Conservation (phyloP, 768 basidiomycete genomes). For the Amanita molliuscula region DNA sequence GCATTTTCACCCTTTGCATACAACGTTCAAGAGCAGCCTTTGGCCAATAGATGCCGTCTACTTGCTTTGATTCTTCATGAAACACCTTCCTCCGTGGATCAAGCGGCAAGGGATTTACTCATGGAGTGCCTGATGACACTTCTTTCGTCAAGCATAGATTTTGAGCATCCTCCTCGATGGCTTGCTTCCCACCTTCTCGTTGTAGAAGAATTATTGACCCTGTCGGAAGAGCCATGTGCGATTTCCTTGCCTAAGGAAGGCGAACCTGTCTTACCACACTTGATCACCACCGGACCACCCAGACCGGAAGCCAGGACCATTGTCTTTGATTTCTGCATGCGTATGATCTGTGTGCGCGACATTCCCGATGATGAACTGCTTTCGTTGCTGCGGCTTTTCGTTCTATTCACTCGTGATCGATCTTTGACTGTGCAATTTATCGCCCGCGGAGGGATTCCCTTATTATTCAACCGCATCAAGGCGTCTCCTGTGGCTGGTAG, state of each 20-base stretch:
- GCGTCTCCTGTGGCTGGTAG: constrained; percentile 52
- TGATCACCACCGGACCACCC: constrained; percentile 47
- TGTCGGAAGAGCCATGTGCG: constrained; percentile 60
- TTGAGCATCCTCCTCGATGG: constrained; percentile 75
- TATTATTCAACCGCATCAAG: constrained; percentile 61
- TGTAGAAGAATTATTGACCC: constrained; percentile 71
- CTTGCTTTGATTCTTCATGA: constrained; percentile 79
- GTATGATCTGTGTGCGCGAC: constrained; percentile 52
- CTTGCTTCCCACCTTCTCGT: constrained; percentile 78
- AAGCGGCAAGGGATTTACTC: constrained; percentile 42
- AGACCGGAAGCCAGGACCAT: constrained; percentile 51
- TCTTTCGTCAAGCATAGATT: constrained; percentile 46
- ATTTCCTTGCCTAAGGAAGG: constrained; percentile 63
- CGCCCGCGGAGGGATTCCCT: constrained; percentile 47
- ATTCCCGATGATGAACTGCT: constrained; percentile 76
- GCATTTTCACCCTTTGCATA: constrained; percentile 53
- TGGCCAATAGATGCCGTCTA: constrained; percentile 77
- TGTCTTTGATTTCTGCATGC: constrained; percentile 69
- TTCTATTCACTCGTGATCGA: constrained; percentile 73
- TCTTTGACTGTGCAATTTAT: constrained; percentile 57
- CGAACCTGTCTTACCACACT: constrained; percentile 44
- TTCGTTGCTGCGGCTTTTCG: constrained; percentile 72
- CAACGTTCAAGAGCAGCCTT: constrained; percentile 62
- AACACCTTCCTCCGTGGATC: constrained; percentile 46
- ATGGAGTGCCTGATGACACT: constrained; percentile 64